Evolutionary conservation across 1,139 yeast species (phyloP).

Genomic region (Protomyces pachydermus): DNA sequence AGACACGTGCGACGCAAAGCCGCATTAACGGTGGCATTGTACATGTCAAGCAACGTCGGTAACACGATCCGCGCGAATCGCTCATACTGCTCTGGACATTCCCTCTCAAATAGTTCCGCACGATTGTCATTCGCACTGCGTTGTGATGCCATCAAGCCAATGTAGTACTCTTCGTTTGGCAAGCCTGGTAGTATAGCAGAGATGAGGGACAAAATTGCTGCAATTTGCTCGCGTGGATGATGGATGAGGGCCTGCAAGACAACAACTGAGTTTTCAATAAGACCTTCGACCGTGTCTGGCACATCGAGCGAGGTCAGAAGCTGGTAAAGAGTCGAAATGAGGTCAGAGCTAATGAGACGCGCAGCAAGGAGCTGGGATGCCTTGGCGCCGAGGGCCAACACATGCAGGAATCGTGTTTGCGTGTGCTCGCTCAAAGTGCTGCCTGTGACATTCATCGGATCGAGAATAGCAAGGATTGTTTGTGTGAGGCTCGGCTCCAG

Average conservation of each 20-base stretch:
- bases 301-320: conserved; percentile 39
- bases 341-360: conserved; percentile 35
- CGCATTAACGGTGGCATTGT: conserved; percentile 69
- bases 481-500: conserved; percentile 40
- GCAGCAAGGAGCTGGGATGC: conserved; percentile 38
- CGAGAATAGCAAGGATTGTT: conserved; percentile 38
- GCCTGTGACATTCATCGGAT: conserved; percentile 30
- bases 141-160: conserved; percentile 33
- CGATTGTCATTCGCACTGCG: neutral
- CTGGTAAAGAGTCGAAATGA: conserved; percentile 39
- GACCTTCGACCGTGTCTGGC: conserved; percentile 33
- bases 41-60: conserved; percentile 61
- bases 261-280: conserved; percentile 37
- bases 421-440: conserved; percentile 29
- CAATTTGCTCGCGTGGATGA: conserved; percentile 61
- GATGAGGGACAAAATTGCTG: conserved; percentile 54
- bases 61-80: conserved; percentile 51
- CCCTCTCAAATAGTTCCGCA: conserved; percentile 2
- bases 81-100: conserved; percentile 36
- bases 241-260: conserved; percentile 70
- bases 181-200: conserved; percentile 48
- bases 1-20: conserved; percentile 59
- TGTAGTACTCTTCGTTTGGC: conserved; percentile 44
- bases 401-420: conserved; percentile 36
- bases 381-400: conserved; percentile 46